Base-by-base conservation (phyloP, 495 filamentous ascomycete genomes). In the Penicillium coffeae region DNA sequence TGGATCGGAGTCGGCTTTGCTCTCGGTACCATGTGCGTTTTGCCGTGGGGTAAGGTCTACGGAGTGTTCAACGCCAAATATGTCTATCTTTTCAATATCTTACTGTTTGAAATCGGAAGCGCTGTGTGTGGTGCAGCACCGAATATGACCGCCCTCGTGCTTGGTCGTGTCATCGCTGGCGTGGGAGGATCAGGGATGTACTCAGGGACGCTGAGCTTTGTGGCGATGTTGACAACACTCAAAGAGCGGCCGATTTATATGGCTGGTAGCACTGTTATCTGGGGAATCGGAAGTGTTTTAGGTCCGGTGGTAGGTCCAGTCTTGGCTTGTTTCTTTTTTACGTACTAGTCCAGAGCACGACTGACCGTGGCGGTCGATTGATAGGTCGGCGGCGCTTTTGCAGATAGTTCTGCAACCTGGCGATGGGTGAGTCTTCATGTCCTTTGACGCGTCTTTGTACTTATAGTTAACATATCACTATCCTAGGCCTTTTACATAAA, bases 401-500 rank as follows among this genome's bases (percentile, higher is more conserved):
- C 38, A 40, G 38, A 40, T 40, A 40, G 38, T 40, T 40, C 38
- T 40, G 38, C 38, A 20, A 40, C 38, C 16, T 40, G 38, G 38
- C 38, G 38, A 40, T 40, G 38, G 38, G 38, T 40, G 16, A 40
- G 38, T 40, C 3, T 16, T 40, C 16, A 20, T 2, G 38, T 4
- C 16, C 3, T 40, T 20, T 40, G 38, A 40, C 38, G 16, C 16
- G 38, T 15, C 21, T 40, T 19, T 9, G 16, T 16, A 16, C 19
- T 20, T 19, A 16, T 19, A 21, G 4, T 40, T 19, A 40, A 40
- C 19, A 9, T 19, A 5, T 30, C 25, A 30, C 38, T 40, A 37
- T 37, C 35, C 35, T 37, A 40, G 38, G 38, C 38, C 38, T 40
- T 40, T 20, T 47, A 47, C 44, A 47, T 47, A 19, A 47, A 47